Percentiles rank a stretch among this genome's conserved stretches.
These are phyloP conservation scores for Thalassiosira hispida DNA, from an alignment of 352 stramenopile genomes.

Conservation along the genomic window DNA sequence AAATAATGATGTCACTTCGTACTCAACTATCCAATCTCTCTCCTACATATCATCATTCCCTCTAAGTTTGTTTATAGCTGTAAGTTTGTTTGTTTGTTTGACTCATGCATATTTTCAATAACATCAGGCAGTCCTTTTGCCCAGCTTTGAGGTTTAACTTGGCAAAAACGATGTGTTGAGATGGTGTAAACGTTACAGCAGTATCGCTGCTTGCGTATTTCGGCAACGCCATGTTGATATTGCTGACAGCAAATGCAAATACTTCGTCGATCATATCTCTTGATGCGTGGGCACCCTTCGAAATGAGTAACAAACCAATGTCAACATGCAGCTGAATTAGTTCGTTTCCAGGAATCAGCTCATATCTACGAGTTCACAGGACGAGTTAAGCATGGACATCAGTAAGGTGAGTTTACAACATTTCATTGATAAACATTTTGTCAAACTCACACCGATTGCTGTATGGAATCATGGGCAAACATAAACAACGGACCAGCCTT, in stretches of 20 bases:
- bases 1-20: too few species aligned
- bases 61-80: too few species aligned
- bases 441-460: conserved; percentile 1
- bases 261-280: conserved; percentile 13
- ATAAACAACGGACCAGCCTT: conserved; percentile 12
- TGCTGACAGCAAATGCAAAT: conserved; percentile 1
- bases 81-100: too few species aligned
- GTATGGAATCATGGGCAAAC: conserved; percentile 18
- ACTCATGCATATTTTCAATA: too few species aligned
- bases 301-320: conserved; percentile 10
- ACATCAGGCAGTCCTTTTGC: too few species aligned
- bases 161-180: conserved; percentile 4
- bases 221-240: conserved; percentile 6
- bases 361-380: not conserved
- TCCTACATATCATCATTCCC: too few species aligned
- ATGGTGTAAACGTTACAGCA: conserved; percentile 2
- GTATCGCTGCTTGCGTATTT: not conserved
- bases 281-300: not conserved
- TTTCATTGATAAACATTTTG: not conserved
- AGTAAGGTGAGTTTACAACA: not conserved
- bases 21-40: too few species aligned
- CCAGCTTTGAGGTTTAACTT: conserved; percentile 14
- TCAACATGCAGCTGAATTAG: conserved; percentile 13
- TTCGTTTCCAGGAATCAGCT: not conserved
- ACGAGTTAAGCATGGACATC: not conserved